These are phyloP conservation scores for Phytophthora quininea DNA, from an alignment of 352 stramenopile genomes.

Conservation along the genomic window DNA sequence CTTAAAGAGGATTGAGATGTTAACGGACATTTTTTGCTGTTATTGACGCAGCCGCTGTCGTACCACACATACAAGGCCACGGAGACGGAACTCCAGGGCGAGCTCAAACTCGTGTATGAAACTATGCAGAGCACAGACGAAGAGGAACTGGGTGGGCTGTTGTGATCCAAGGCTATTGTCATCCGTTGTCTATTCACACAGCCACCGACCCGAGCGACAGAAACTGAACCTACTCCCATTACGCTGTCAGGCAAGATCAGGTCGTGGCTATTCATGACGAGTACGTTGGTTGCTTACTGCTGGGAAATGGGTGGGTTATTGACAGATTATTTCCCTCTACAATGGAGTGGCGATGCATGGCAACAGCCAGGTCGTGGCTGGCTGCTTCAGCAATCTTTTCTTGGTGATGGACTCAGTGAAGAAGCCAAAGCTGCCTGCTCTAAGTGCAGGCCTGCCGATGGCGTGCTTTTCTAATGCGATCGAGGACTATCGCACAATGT, in stretches of 20 bases:
- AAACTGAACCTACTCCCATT: constrained; percentile 11
- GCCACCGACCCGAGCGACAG: constrained; percentile 11
- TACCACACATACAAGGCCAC: no score
- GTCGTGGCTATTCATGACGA: constrained; percentile 62
- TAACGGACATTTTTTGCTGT: constrained; percentile 26
- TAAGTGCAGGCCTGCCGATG: constrained; percentile 56
- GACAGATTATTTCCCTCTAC: constrained; percentile 14
- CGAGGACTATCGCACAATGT: no score
- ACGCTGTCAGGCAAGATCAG: constrained; percentile 61
- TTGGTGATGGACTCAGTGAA: constrained; percentile 36
- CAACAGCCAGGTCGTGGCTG: constrained; percentile 68
- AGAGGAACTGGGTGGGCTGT: constrained; percentile 55
- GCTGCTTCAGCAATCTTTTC: constrained; percentile 80
- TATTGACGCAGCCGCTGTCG: constrained; percentile 19
- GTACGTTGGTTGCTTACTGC: constrained; percentile 2
- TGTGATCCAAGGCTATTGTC: constrained; percentile 83
- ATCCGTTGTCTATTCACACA: constrained; percentile 53
- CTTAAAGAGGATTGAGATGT: no score
- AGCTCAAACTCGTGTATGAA: no score
- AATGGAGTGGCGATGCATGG: constrained; percentile 72
- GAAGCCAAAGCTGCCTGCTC: constrained; percentile 11
- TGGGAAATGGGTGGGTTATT: not conserved
- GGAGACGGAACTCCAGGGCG: no score
- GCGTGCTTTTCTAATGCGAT: constrained; percentile 16
- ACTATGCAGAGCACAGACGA: constrained; percentile 33